Evolutionary conservation across 768 basidiomycete genomes (phyloP), one percentile per base, ranked within the genome.

Genomic region (Hypholoma fasciculare): DNA sequence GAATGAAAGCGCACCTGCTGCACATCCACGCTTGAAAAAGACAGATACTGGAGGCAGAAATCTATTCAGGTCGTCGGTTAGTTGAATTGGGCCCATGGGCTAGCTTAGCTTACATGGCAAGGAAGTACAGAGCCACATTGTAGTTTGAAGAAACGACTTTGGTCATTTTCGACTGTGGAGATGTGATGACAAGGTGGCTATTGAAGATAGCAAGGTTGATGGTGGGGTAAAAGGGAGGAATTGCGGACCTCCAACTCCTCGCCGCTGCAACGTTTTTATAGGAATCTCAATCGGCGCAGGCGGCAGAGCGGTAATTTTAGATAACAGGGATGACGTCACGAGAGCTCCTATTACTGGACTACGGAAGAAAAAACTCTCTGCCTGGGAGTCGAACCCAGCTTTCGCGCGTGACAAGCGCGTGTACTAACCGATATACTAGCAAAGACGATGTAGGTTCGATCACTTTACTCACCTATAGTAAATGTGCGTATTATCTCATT

Each of bases 311-410:
- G 23, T 23, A 34, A 34, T 34, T 34, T 34, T 34, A 34, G 30
- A 34, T 34, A 7, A 34, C 30, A 6, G 9, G 7, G 6, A 34
- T 34, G 30, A 34, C 30, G 30, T 34, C 30, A 34, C 30, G 9
- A 9, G 6, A 34, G 9, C 30, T 9, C 30, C 30, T 30, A 30
- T 30, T 30, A n/a, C n/a, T 23, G 1, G 23, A 23, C 23, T 4
- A 4, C 23, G 23, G 23, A 19, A 55, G 40, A 43, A 53, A 47
- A 30, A 50, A 14, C 40, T 61, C 60, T 61, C 51, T 51, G 60
- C 55, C 63, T 63, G 57, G 63, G 63, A 64, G 63, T 64, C 61
- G 63, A 64, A 64, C 63, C 63, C 63, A 64, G 63, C 63, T 64
- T 64, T 62, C 61, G 60, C 63, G 63, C 63, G 63, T 64, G 63